These are phyloP conservation scores for Toxicodendron radicans DNA, from an alignment of 345 rosid species.

Conservation along the genomic window DNA sequence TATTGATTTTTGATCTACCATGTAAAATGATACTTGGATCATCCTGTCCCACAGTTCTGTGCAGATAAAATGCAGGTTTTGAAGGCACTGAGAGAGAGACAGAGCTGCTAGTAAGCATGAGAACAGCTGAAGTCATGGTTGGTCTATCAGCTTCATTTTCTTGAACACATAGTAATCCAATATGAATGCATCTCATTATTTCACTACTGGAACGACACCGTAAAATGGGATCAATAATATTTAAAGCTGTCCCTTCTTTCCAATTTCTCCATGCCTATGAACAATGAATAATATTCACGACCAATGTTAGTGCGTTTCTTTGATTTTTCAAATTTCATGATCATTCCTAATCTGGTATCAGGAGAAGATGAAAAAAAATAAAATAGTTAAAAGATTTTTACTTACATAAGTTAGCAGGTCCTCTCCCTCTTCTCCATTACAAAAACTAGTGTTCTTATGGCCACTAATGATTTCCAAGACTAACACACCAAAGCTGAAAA, in stretches of 20 bases:
- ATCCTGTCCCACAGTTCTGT: conserved; percentile 6
- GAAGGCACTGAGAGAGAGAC: conserved; percentile 41
- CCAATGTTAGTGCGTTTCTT: neutral
- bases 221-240: conserved; percentile 40
- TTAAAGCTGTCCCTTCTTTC: conserved; percentile 37
- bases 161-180: conserved; percentile 60
- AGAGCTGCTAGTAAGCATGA: conserved; percentile 49
- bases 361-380: no score
- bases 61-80: conserved; percentile 38
- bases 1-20: neutral
- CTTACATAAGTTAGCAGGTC: conserved; percentile 28
- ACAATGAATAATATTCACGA: neutral
- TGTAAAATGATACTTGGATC: neutral
- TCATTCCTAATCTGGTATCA: no score
- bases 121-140: conserved; percentile 43
- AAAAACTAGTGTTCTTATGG: conserved; percentile 15
- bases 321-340: no score
- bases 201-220: conserved; percentile 28
- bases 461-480: conserved; percentile 37
- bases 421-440: neutral
- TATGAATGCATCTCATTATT: conserved; percentile 49
- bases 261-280: conserved; percentile 55
- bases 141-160: conserved; percentile 41
- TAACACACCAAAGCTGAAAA: conserved; percentile 38
- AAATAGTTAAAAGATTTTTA: neutral